A percentile compares a stretch with the other conserved stretches of the same genome.
phyloP scores from a whole-genome alignment of 176 grass and related monocot genomes.

The Themeda triandra region DNA sequence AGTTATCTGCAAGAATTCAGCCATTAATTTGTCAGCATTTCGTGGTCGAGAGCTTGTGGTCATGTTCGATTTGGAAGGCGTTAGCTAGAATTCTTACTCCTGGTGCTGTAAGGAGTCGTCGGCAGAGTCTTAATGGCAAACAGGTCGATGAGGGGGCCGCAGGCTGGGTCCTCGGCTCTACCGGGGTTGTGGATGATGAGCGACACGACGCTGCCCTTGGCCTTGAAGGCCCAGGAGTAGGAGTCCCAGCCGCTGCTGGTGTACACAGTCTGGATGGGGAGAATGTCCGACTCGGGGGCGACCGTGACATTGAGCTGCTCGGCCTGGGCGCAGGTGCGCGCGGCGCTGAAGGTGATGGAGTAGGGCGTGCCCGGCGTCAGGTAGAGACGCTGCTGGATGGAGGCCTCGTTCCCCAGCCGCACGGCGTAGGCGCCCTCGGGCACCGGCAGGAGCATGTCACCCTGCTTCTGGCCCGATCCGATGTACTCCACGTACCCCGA shows the following conservation, averaged over 20 bases:
- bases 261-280: constrained; percentile 65
- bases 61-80: not conserved
- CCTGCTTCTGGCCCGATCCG: constrained; percentile 42
- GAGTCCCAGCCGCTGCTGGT: constrained; percentile 61
- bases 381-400: constrained; percentile 41
- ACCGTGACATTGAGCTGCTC: constrained; percentile 54
- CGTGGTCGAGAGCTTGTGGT: not conserved
- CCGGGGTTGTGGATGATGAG: constrained; percentile 55
- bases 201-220: not conserved
- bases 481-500: constrained; percentile 55
- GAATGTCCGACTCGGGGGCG: constrained; percentile 29
- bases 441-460: constrained; percentile 57
- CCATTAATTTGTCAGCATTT: not conserved
- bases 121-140: constrained; percentile 33
- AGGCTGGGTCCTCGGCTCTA: constrained; percentile 37
- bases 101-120: constrained; percentile 12
- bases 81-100: not conserved
- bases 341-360: constrained; percentile 62
- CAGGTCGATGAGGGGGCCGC: constrained; percentile 50
- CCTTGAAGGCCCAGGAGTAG: constrained; percentile 60
- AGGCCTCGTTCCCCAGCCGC: constrained; percentile 58
- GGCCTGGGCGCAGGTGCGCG: constrained; percentile 62
- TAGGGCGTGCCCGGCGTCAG: constrained; percentile 40
- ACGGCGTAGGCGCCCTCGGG: constrained; percentile 57
- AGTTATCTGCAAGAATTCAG: constrained; percentile 4